phyloP scores from a whole-genome alignment of 2,329 filamentous ascomycete genomes.

The Neopestalotiopsis rosae region DNA sequence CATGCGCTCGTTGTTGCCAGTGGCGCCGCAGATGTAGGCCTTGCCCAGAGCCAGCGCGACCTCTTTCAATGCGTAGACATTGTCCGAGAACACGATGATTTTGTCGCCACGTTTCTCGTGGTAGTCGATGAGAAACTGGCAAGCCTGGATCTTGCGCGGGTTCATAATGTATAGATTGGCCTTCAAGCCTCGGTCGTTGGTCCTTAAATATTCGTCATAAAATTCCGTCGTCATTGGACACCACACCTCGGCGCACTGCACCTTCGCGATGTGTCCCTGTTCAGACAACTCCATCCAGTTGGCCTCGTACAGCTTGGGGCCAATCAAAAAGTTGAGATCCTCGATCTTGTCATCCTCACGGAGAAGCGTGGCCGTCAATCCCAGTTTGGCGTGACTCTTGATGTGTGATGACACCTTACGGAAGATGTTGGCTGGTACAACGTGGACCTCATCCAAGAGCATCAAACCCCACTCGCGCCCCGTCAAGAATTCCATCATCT shows the following conservation, averaged over 20 bases:
- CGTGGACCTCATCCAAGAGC: slow-evolving; percentile 96
- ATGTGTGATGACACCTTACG: slow-evolving; percentile 91
- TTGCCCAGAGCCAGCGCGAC: slow-evolving; percentile 87
- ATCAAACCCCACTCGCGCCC: slow-evolving; percentile 95
- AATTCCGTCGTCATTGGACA: slow-evolving; percentile 99
- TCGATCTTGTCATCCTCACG: slow-evolving; percentile 98
- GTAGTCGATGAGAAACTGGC: slow-evolving; percentile 97
- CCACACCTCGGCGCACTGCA: slow-evolving; percentile 99
- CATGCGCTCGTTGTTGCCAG: slow-evolving; percentile 83
- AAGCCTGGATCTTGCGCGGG: slow-evolving; percentile 94
- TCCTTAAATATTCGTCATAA: slow-evolving; percentile 86
- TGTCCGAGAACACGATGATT: slow-evolving; percentile 97
- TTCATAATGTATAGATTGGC: slow-evolving; percentile 90
- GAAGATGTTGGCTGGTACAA: slow-evolving; percentile 96
- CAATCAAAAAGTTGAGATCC: slow-evolving; percentile 95
- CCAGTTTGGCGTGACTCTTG: slow-evolving; percentile 93
- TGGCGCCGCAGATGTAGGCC: slow-evolving; percentile 90
- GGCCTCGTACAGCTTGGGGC: slow-evolving; percentile 95
- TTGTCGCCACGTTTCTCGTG: slow-evolving; percentile 95
- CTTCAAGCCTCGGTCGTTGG: slow-evolving; percentile 37
- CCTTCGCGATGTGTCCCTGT: slow-evolving; percentile 94
- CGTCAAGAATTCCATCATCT: slow-evolving; percentile 96
- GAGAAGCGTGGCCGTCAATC: slow-evolving; percentile 89
- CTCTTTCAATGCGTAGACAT: slow-evolving; percentile 87
- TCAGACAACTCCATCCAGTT: slow-evolving; percentile 99